Evolutionary conservation across 192 early-diverging fungal genomes (phyloP), one percentile per base, ranked within the genome.

Genomic region (Lobosporangium transversale): DNA sequence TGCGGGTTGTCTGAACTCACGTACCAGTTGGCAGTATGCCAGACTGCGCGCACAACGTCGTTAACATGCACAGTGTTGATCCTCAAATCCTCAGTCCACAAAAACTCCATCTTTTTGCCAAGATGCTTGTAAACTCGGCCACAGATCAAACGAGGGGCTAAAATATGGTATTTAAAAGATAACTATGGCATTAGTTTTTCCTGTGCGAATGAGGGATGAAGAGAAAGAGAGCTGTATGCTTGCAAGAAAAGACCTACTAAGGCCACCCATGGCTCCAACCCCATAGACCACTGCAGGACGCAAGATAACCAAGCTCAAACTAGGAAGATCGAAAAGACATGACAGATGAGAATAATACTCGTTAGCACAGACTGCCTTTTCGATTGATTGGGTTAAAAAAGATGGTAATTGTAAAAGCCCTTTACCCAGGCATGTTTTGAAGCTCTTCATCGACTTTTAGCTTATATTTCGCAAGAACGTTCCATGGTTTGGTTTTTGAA

Each of bases 21-120:
- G 60, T 86, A 85, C 88, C 87, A 89, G 50, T 74, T 68, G 20
- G 89, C 88, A 18, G 84, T 55, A 26, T 84, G 80, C 70, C 89
- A 81, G 12, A 86, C 82, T 2, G 92, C 90, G 0, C 83, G 63
- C 0, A 83, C 81, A 8, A 97, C 96, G 73, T 98, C 97, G 8
- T 68, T 27, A 0, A 98, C 95, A 80, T 98, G 97, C 8, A 98
- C 96, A 0, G 97, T 98, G 80, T 94, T 96, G 69, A 98, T 86
- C 60, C 91, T 92, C 36, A 96, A 70, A 49, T 92, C 93, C 56
- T 92, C 91, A 27, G 90, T 92, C 97, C 97, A 98, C 43, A 98
- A 82, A 30, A 96, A 86, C 18, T 93, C 93, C 97, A 98, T 98
- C 64, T 92, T 89, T 70, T 94, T 91, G 27, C 88, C 83, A 20